phyloP scores from a whole-genome alignment of 306 rosid genomes.

The Fragaria vesca region DNA sequence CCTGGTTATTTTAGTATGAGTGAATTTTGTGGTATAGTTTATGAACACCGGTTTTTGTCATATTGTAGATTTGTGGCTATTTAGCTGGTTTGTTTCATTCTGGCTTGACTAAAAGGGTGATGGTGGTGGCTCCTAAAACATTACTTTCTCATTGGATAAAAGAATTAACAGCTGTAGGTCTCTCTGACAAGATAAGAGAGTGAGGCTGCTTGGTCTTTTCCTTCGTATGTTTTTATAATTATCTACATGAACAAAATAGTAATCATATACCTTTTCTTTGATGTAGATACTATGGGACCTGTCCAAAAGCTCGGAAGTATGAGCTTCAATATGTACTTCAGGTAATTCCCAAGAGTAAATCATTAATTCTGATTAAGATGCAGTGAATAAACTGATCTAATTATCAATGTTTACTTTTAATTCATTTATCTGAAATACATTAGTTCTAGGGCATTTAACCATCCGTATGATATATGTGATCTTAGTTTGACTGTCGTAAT shows the following conservation, averaged over 20 bases:
- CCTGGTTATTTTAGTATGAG: constrained; percentile 1
- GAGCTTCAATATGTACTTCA: constrained; percentile 85
- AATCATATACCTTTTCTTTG: constrained; percentile 16
- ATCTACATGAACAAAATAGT: constrained; percentile 6
- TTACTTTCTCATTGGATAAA: constrained; percentile 85
- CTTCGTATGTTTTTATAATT: not conserved
- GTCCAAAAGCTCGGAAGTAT: constrained; percentile 57
- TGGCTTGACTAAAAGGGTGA: constrained; percentile 59
- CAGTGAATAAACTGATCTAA: not conserved
- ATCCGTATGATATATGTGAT: not conserved
- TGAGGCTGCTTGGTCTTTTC: constrained; percentile 39
- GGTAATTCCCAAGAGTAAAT: constrained; percentile 29
- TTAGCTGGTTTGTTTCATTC: constrained; percentile 82
- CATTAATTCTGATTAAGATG: not conserved
- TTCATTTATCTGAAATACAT: not conserved
- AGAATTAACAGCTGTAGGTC: constrained; percentile 85
- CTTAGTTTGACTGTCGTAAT: not conserved
- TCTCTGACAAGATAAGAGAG: constrained; percentile 75
- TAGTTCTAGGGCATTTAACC: not conserved
- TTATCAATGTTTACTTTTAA: not conserved
- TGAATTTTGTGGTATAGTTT: not conserved
- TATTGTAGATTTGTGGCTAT: constrained; percentile 79
- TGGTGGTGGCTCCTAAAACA: constrained; percentile 89
- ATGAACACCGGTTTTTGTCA: constrained; percentile 13
- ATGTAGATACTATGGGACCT: constrained; percentile 72